phyloP scores from a whole-genome alignment of 768 basidiomycete species.

The Mycena capillaripes region DNA sequence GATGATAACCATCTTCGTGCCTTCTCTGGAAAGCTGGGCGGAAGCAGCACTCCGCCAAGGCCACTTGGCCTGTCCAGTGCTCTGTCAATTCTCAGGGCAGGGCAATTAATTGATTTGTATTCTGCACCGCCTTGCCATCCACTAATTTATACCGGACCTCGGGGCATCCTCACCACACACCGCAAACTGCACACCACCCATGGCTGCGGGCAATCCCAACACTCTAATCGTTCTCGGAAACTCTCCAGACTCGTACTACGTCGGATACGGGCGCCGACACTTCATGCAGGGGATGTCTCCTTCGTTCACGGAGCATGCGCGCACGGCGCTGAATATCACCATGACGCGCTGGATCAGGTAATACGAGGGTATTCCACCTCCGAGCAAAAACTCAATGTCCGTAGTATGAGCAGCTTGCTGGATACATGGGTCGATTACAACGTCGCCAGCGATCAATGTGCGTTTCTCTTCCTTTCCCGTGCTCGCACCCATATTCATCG shows the following conservation, averaged over 20 bases:
- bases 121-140: no score
- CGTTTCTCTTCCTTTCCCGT: no score
- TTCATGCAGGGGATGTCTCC: constrained; percentile 16
- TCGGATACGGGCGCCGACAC: constrained; percentile 23
- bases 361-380: not conserved
- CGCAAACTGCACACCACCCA: not conserved
- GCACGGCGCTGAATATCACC: constrained; percentile 10
- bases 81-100: no score
- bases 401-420: not conserved
- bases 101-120: no score
- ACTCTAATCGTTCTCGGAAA: constrained; percentile 20
- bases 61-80: no score
- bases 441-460: not conserved
- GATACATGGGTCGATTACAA: not conserved
- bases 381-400: no score
- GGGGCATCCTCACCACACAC: no score
- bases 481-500: no score
- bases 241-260: constrained; percentile 13
- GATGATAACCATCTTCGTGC: no score
- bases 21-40: no score
- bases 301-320: constrained; percentile 18
- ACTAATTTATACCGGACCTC: no score
- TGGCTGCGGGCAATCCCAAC: not conserved
- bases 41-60: no score
- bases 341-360: constrained; percentile 25